Evolutionary conservation across 768 basidiomycete genomes (phyloP), one percentile per base, ranked within the genome.

Genomic region (Boletus insuetus): DNA sequence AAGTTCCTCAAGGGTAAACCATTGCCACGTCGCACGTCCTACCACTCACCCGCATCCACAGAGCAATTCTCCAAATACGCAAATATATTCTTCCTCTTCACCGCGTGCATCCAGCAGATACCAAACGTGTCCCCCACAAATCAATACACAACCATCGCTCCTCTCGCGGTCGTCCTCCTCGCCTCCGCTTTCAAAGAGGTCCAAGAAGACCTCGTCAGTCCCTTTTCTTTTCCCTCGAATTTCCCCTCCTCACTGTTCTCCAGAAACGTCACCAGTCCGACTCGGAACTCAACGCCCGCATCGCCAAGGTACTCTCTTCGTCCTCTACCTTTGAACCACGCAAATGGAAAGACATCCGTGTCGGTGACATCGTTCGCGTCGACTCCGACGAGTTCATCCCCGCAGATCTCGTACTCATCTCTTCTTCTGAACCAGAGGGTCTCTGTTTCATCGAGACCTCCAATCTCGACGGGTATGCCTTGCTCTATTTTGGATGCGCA

Each of bases 31-130:
- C 29, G 1, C 45, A 13, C 12, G 9, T 35, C 12, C 7, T n/a
- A 6, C 16, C 37, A 11, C 60, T 66, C 37, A 70, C 39, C 0
- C 34, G 6, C 14, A 7, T 26, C 29, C 47, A 7, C 73, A 96
- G 95, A 96, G 70, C 94, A 98, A 83, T 97, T 98, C 78, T 94
- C 92, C 42, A 93, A 97, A 83, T 98, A 98, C 69, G 96, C 97
- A 62, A 98, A 99, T 69, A 49, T 98, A 57, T 99, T 99, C 79
- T 99, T 99, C 80, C 79, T 99, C 55, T 98, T 99, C 77, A 98
- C 96, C 31, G 93, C 93, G 19, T 87, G 82, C 73, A 98, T 98
- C 46, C 96, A 98, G 67, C 97, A 99, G 75, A 94, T 99, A 61
- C 97, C 97, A 16, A 91, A 86, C 63, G 95, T 99, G 8, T 99